phyloP scores from a whole-genome alignment of 1,284 basidiomycete species.

The Malassezia sympodialis region DNA sequence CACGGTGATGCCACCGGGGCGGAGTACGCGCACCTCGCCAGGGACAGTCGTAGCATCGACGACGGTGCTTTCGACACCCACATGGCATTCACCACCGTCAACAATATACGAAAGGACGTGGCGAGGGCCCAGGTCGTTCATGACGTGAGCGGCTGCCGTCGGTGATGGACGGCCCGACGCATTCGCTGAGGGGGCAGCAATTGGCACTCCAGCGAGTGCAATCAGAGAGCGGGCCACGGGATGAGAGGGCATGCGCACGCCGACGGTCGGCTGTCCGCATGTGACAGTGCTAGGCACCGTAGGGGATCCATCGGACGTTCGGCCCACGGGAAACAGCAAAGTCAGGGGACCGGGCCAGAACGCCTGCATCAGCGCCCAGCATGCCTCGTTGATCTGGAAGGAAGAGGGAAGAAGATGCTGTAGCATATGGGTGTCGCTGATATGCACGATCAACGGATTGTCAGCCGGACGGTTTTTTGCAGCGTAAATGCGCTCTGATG shows the following conservation, averaged over 20 bases:
- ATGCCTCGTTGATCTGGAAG: slow-evolving; percentile 20
- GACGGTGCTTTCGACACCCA: slow-evolving; percentile 92
- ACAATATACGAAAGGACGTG: slow-evolving; percentile 62
- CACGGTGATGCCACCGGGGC: slow-evolving; percentile 85
- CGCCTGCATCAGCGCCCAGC: slow-evolving; percentile 54
- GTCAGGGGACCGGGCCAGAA: slow-evolving; percentile 97
- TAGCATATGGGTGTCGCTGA: slow-evolving; percentile 75
- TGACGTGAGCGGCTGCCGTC: slow-evolving; percentile 78
- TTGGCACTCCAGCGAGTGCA: slow-evolving; percentile 60
- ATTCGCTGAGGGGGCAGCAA: slow-evolving; percentile 93
- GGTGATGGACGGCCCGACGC: slow-evolving; percentile 87
- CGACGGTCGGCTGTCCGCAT: slow-evolving; percentile 71
- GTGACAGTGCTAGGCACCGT: slow-evolving; percentile 51
- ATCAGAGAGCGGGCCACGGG: slow-evolving; percentile 85
- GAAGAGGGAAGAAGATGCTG: slow-evolving; percentile 51
- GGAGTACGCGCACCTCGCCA: slow-evolving; percentile 67
- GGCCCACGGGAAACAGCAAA: slow-evolving; percentile 64
- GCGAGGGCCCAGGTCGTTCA: slow-evolving; percentile 58
- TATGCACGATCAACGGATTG: slow-evolving; percentile 95
- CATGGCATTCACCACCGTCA: slow-evolving; percentile 80
- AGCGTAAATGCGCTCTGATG: slow-evolving; percentile 68
- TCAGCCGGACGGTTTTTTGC: slow-evolving; percentile 88
- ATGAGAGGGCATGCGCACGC: slow-evolving; percentile 86
- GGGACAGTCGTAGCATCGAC: slow-evolving; percentile 59
- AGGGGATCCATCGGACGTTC: slow-evolving; percentile 8